Base-by-base conservation (phyloP, 2,329 filamentous ascomycete species). In the Phaeosphaeria sp. region DNA sequence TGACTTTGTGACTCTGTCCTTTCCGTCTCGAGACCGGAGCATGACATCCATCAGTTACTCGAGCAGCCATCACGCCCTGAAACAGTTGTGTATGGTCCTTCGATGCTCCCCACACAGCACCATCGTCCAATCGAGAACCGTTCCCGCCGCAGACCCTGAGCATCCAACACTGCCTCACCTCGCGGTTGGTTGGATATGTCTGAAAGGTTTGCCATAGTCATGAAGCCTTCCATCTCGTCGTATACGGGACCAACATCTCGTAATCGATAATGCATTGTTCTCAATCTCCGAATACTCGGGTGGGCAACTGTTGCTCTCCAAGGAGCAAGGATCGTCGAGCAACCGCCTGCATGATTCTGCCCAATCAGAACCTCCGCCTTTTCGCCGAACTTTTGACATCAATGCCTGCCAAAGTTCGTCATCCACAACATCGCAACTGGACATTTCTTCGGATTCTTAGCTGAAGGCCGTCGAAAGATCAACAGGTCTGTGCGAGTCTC, bases 291-390 rank as follows among this genome's bases (percentile, higher is more conserved):
- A 49, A 22, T n/a, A 11, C 33, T 24, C 30, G 25, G 42, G 25
- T 49, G 53, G 53, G 53, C 57, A 53, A 53, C 36, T 49, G 44
- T 53, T 20, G 57, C 43, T 20, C 48, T 44, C 21, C 44, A 52
- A 49, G 24, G 7, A 40, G 53, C 44, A 53, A 47, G 45, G 51
- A 57, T 57, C 47, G 30, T 54, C 53, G n/a, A 43, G 24, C 17
- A 8, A 21, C 39, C 30, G 39, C 51, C 49, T 49, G 24, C 45
- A 33, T 52, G 43, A 51, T 2, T 1, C 21, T 30, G 45, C 13
- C 62, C 62, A 62, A 65, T 62, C 59, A 65, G 59, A 62, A 65
- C 57, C 62, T 57, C 59, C 60, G 62, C 45, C 49, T 54, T 44
- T 36, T 56, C 61, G 59, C 59, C 54, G 59, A 55, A 55, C 52